These are phyloP conservation scores for Lactuca sativa DNA, from an alignment of 129 eudicot species.

Conservation along the genomic window DNA sequence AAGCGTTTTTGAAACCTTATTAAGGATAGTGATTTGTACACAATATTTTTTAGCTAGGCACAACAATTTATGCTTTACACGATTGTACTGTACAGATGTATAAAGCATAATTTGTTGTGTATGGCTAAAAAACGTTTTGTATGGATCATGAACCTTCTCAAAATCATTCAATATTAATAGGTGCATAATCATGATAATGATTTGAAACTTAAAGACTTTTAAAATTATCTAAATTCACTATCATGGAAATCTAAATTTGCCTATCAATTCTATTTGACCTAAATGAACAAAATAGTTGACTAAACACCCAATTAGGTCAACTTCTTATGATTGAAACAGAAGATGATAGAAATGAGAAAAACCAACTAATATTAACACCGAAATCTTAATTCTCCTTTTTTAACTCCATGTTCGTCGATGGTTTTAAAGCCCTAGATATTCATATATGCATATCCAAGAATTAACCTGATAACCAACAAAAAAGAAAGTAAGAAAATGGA, in stretches of 20 bases:
- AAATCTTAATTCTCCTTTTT: conserved; percentile 76
- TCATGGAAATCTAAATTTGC: conserved; percentile 7
- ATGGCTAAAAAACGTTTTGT: too few species aligned
- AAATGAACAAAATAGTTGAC: conserved; percentile 30
- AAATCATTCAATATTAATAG: conserved; percentile 19
- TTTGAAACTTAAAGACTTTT: conserved; percentile 15
- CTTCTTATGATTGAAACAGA: conserved; percentile 4
- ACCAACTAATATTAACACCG: conserved; percentile 94
- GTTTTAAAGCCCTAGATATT: conserved; percentile 92
- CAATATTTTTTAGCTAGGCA: too few species aligned
- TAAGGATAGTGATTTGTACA: too few species aligned
- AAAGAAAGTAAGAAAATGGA: neutral
- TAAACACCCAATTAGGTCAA: conserved; percentile 26
- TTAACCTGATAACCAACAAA: conserved; percentile 50
- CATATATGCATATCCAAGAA: conserved; percentile 90
- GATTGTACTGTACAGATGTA: too few species aligned
- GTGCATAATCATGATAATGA: conserved; percentile 33
- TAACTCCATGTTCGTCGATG: conserved; percentile 79
- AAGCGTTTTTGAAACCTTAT: conserved; percentile 26
- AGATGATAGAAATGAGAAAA: neutral
- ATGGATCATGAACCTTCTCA: neutral
- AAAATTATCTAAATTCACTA: conserved; percentile 11
- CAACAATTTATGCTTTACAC: too few species aligned
- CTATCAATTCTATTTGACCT: conserved; percentile 7
- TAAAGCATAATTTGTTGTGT: too few species aligned